Percentiles rank a stretch among this genome's conserved stretches.
Evolutionary conservation across 257 asterid species (phyloP).

Genomic region (Oldenlandia corymbosa): DNA sequence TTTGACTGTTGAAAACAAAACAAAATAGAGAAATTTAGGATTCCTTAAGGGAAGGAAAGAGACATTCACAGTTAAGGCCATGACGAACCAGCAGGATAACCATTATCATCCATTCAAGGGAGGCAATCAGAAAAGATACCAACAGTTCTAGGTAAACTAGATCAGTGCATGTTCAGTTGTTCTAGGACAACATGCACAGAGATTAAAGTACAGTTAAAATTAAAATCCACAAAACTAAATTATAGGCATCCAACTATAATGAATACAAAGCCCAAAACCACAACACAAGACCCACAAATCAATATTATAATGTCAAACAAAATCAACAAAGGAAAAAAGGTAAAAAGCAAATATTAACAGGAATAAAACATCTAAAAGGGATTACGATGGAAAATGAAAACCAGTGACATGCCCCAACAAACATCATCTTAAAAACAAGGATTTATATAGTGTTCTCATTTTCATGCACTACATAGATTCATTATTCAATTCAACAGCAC

Average conservation of each 20-base stretch:
- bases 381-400: neutral
- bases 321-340: neutral
- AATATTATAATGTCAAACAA: neutral
- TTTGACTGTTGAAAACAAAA: slow-evolving; percentile 54
- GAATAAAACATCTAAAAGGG: neutral
- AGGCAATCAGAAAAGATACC: neutral
- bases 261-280: neutral
- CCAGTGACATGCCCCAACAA: neutral
- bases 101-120: neutral
- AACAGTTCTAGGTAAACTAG: neutral
- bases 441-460: neutral
- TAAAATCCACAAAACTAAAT: neutral
- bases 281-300: neutral
- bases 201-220: neutral
- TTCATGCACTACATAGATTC: neutral
- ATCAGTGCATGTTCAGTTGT: neutral
- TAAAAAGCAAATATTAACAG: neutral
- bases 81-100: neutral
- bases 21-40: slow-evolving; percentile 1
- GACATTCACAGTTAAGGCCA: slow-evolving; percentile 6
- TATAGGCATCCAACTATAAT: neutral
- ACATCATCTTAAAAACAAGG: neutral
- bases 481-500: neutral
- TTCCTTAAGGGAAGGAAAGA: slow-evolving; percentile 5
- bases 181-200: neutral